These are phyloP conservation scores for Xylaria venustula DNA, from an alignment of 495 filamentous ascomycete genomes.

Conservation along the genomic window DNA sequence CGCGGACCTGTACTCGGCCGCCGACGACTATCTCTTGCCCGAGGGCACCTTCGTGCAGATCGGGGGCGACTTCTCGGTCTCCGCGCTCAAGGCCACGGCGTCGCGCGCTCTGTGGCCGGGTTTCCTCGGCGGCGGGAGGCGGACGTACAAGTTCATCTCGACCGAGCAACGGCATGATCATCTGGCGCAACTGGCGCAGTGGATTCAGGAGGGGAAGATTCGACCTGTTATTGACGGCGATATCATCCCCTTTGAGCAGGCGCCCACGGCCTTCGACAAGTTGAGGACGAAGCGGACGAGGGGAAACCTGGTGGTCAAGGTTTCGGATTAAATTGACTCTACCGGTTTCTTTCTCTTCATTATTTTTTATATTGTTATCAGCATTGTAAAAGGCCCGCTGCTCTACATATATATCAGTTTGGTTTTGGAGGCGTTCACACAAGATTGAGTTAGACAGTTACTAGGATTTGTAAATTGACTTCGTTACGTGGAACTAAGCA, in stretches of 20 bases:
- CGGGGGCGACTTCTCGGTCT: constrained; percentile 32
- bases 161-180: constrained; percentile 44
- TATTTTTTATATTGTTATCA: too few species aligned
- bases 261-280: constrained; percentile 60
- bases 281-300: constrained; percentile 60
- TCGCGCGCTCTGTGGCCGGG: constrained; percentile 46
- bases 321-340: constrained; percentile 18
- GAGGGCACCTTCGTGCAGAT: constrained; percentile 59
- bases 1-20: constrained; percentile 51
- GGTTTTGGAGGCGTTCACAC: neutral
- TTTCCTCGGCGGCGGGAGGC: constrained; percentile 64
- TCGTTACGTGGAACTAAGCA: too few species aligned
- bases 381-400: neutral
- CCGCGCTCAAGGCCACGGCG: constrained; percentile 18
- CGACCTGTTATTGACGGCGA: constrained; percentile 57
- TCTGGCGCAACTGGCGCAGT: constrained; percentile 53
- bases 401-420: neutral
- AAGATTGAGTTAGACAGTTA: too few species aligned
- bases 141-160: constrained; percentile 47
- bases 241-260: constrained; percentile 60
- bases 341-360: neutral
- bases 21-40: constrained; percentile 54
- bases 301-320: constrained; percentile 69
- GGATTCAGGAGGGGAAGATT: constrained; percentile 62
- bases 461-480: too few species aligned